Percentiles rank a stretch among this genome's conserved stretches.
These are phyloP conservation scores for Paramecium bursaria DNA, from an alignment of 73 alveolate species.

Conservation along the genomic window DNA sequence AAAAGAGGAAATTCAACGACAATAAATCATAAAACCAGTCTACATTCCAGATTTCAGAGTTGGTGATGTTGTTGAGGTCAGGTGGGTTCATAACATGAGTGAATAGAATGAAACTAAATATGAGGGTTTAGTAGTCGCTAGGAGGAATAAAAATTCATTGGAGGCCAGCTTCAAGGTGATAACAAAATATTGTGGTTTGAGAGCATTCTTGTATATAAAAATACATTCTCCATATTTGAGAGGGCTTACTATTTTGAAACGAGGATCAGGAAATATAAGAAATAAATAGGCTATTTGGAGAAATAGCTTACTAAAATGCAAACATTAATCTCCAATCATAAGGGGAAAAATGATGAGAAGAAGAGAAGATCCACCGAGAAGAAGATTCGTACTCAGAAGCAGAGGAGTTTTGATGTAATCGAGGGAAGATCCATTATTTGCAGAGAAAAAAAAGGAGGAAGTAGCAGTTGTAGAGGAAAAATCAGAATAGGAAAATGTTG, in stretches of 20 bases:
- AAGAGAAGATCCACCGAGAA: slow-evolving; percentile 56
- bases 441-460: too few relatives aligned
- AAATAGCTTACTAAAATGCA: background rate
- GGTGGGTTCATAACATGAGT: slow-evolving; percentile 57
- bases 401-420: too few relatives aligned
- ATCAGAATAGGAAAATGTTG: too few relatives aligned
- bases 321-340: background rate
- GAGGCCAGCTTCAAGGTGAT: slow-evolving; percentile 49
- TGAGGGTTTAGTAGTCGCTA: slow-evolving; percentile 42
- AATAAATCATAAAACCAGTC: slow-evolving; percentile 42
- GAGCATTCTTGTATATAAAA: slow-evolving; percentile 24
- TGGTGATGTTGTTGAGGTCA: slow-evolving; percentile 28
- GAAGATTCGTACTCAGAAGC: too few relatives aligned
- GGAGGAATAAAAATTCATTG: slow-evolving; percentile 40
- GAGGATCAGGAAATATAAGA: slow-evolving; percentile 58
- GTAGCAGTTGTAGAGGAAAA: too few relatives aligned
- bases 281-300: slow-evolving; percentile 27
- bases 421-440: too few relatives aligned
- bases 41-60: slow-evolving; percentile 56
- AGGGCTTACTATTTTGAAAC: background rate
- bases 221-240: slow-evolving; percentile 42
- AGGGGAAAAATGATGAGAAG: background rate
- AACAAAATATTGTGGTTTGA: slow-evolving; percentile 34
- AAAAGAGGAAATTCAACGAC: slow-evolving; percentile 40
- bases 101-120: slow-evolving; percentile 30